A percentile compares a stretch with the other conserved stretches of the same genome.
Evolutionary conservation across 2,329 filamentous ascomycete genomes (phyloP).

Genomic region (Lomentospora prolificans): DNA sequence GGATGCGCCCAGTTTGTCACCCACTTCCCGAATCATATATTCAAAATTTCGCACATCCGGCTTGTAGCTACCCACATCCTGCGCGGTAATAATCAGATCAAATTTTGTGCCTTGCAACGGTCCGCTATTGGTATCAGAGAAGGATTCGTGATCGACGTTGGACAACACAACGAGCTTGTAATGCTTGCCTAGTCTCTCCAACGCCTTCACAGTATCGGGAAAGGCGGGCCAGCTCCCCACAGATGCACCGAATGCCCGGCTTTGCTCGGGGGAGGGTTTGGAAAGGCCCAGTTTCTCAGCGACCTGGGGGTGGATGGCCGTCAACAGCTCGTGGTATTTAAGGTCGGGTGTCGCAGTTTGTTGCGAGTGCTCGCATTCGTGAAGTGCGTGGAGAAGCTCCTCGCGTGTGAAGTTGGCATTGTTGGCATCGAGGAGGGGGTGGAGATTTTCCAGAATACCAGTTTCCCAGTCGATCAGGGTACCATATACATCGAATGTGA

Average conservation of each 20-base stretch:
- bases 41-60: slow-evolving; percentile 56
- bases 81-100: slow-evolving; percentile 56
- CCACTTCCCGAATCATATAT: slow-evolving; percentile 47
- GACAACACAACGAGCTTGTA: slow-evolving; percentile 43
- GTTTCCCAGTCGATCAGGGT: slow-evolving; percentile 72
- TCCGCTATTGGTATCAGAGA: slow-evolving; percentile 31
- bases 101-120: slow-evolving; percentile 41
- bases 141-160: slow-evolving; percentile 46
- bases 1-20: slow-evolving; percentile 42
- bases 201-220: slow-evolving; percentile 30
- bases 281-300: slow-evolving; percentile 31
- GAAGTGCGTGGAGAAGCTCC: slow-evolving; percentile 29
- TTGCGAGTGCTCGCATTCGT: slow-evolving; percentile 37
- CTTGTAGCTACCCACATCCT: slow-evolving; percentile 65
- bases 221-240: slow-evolving; percentile 50
- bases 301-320: slow-evolving; percentile 34
- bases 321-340: slow-evolving; percentile 51
- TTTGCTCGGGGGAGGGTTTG: slow-evolving; percentile 25
- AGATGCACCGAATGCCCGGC: slow-evolving; percentile 38
- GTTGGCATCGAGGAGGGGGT: slow-evolving; percentile 32
- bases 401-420: slow-evolving; percentile 20
- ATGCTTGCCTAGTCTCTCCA: slow-evolving; percentile 35
- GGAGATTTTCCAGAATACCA: slow-evolving; percentile 48
- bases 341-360: slow-evolving; percentile 45
- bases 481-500: slow-evolving; percentile 73